Percentiles rank a stretch among this genome's conserved stretches.
Evolutionary conservation across 2,329 filamentous ascomycete species (phyloP).

Genomic region (Macroventuria anomochaeta): DNA sequence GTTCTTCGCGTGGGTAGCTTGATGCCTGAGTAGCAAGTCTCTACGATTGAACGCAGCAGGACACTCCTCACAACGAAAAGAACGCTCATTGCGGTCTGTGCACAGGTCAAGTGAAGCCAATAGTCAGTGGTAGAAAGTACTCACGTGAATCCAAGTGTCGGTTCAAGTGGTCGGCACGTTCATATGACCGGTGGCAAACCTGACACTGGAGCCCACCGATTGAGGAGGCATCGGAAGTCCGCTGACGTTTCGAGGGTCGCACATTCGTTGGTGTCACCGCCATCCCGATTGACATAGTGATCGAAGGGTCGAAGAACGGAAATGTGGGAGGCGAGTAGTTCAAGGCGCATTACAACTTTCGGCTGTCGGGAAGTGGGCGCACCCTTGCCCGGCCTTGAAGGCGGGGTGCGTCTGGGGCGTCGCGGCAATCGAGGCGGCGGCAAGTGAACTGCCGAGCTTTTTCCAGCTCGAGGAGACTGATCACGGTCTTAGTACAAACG

Average conservation of each 20-base stretch:
- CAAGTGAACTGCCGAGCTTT: neutral
- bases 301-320: neutral
- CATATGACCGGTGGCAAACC: slow-evolving; percentile 37
- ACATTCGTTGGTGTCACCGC: slow-evolving; percentile 1
- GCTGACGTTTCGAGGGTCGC: slow-evolving; percentile 10
- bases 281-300: slow-evolving; percentile 2
- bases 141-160: slow-evolving; percentile 41
- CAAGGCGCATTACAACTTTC: neutral
- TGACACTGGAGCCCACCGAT: slow-evolving; percentile 28
- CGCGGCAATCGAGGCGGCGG: neutral
- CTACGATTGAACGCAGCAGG: slow-evolving; percentile 40
- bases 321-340: slow-evolving; percentile 6
- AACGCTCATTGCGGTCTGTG: slow-evolving; percentile 37
- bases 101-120: neutral
- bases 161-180: slow-evolving; percentile 39
- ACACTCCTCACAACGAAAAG: slow-evolving; percentile 38
- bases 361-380: slow-evolving; percentile 8
- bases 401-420: neutral
- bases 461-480: too few species aligned
- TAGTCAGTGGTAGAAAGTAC: neutral
- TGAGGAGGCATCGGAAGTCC: slow-evolving; percentile 4
- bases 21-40: slow-evolving; percentile 40
- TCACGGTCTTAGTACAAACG: neutral
- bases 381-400: neutral
- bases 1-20: slow-evolving; percentile 36